Conservation (phyloP, 192 early-diverging fungal species). For the Chytriomyces hyalinus region DNA sequence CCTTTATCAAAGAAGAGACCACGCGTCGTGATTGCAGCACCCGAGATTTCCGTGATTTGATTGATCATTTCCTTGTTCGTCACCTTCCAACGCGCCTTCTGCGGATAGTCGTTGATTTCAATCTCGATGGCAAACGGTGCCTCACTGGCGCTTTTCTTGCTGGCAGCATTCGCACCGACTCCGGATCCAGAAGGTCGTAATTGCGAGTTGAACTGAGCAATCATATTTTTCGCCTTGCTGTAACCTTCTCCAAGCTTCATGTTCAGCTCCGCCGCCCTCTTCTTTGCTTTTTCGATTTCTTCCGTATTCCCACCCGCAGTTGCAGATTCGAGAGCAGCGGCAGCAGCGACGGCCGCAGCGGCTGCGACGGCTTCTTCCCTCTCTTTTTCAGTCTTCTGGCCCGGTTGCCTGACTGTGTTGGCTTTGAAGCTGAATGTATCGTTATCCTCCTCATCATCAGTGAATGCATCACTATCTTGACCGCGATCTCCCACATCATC, state of each 20-base stretch:
- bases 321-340: slow-evolving; percentile 46
- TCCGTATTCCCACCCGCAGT: slow-evolving; percentile 40
- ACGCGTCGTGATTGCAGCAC: slow-evolving; percentile 94
- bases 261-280: slow-evolving; percentile 64
- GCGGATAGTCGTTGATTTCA: slow-evolving; percentile 97
- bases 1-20: slow-evolving; percentile 89
- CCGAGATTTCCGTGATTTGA: slow-evolving; percentile 89
- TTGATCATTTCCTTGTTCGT: slow-evolving; percentile 95
- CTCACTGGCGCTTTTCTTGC: slow-evolving; percentile 42
- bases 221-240: slow-evolving; percentile 61
- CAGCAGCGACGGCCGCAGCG: slow-evolving; percentile 34
- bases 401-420: slow-evolving; percentile 18
- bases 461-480: slow-evolving; percentile 20
- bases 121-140: slow-evolving; percentile 78
- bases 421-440: slow-evolving; percentile 28
- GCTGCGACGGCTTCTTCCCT: slow-evolving; percentile 33
- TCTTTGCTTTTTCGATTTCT: slow-evolving; percentile 59
- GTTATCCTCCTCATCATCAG: slow-evolving; percentile 30
- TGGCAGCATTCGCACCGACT: slow-evolving; percentile 31
- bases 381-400: slow-evolving; percentile 41
- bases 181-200: slow-evolving; percentile 44
- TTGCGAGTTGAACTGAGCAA: slow-evolving; percentile 62
- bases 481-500: slow-evolving; percentile 32
- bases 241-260: slow-evolving; percentile 57
- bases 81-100: slow-evolving; percentile 93